These are phyloP conservation scores for Athelia psychrophila DNA, from an alignment of 1,284 basidiomycete genomes.

Conservation along the genomic window DNA sequence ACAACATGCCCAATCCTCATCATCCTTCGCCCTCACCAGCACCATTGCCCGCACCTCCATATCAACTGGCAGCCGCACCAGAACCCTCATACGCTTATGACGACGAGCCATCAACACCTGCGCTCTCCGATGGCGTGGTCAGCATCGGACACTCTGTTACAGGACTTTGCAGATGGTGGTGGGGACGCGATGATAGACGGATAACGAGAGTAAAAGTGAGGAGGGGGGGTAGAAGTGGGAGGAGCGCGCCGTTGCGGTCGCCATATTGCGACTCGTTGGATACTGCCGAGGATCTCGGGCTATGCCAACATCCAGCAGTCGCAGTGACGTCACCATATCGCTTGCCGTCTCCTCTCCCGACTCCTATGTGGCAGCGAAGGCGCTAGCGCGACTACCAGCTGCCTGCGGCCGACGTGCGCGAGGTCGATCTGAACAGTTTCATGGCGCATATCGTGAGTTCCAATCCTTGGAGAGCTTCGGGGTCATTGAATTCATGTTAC, in stretches of 20 bases:
- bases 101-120: constrained; percentile 21
- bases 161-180: constrained; percentile 42
- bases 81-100: constrained; percentile 7
- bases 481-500: no score
- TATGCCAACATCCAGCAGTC: not conserved
- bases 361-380: not conserved
- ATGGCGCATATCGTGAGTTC: no score
- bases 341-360: not conserved
- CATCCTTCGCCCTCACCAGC: not conserved
- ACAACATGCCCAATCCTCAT: not conserved
- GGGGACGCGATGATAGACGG: constrained; percentile 26
- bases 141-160: constrained; percentile 68
- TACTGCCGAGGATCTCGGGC: not conserved
- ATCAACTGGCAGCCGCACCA: not conserved
- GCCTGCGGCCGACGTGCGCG: no score
- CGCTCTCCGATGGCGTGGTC: constrained; percentile 51
- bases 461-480: no score
- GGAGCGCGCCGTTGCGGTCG: not conserved
- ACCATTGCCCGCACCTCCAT: not conserved
- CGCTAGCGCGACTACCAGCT: no score
- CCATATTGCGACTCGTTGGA: not conserved
- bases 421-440: no score
- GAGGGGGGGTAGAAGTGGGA: not conserved
- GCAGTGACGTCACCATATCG: not conserved
- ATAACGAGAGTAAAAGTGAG: constrained; percentile 8